Evolutionary conservation across 305 asterid species (phyloP).

Genomic region (Fraxinus sp.): DNA sequence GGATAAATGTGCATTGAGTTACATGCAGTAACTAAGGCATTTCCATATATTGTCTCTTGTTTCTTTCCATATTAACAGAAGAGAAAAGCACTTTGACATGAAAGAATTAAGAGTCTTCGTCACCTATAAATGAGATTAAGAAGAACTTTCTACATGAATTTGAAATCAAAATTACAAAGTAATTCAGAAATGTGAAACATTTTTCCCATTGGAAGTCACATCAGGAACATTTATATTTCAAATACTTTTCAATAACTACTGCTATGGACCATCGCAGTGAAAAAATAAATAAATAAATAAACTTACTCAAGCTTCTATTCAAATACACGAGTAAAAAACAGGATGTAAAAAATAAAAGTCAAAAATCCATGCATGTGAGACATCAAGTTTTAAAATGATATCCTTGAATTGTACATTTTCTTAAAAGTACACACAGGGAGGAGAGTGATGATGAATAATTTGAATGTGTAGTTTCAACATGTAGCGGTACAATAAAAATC

Average conservation of each 20-base stretch:
- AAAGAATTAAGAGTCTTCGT: not conserved
- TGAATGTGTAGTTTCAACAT: not conserved
- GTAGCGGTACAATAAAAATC: not conserved
- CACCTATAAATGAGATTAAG: not conserved
- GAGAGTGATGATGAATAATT: not conserved
- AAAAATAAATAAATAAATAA: not conserved
- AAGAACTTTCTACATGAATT: not conserved
- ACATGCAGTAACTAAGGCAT: constrained; percentile 9
- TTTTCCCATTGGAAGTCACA: not conserved
- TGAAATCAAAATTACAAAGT: not conserved
- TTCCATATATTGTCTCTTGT: not conserved
- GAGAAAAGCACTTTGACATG: not conserved
- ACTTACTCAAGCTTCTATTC: not conserved
- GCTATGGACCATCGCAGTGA: not conserved
- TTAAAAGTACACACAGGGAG: not conserved
- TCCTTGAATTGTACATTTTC: not conserved
- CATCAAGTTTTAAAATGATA: not conserved
- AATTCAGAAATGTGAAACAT: not conserved
- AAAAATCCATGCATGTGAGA: not conserved
- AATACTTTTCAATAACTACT: not conserved
- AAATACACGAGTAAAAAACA: not conserved
- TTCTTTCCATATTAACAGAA: not conserved
- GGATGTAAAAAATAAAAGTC: not conserved
- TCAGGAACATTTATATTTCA: not conserved
- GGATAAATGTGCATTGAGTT: not conserved